A percentile compares a stretch with the other conserved stretches of the same genome.
Conservation (phyloP, 441 rosid genomes). For the Erodium texanum region DNA sequence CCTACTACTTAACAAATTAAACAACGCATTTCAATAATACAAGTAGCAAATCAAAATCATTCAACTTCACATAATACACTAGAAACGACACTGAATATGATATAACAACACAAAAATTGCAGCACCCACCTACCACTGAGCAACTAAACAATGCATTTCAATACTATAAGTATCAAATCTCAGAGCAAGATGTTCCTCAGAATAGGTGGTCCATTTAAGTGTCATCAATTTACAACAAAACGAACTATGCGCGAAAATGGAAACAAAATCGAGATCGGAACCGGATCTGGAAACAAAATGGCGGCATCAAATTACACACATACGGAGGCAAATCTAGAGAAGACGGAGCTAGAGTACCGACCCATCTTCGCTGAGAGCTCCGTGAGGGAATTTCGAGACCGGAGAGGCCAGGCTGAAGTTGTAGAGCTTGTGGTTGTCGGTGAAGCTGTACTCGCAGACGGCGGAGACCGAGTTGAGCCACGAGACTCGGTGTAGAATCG, state of each 20-base stretch:
- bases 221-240: not conserved
- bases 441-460: conserved; percentile 53
- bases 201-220: not conserved
- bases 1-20: not conserved
- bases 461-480: conserved; percentile 25
- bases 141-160: too few species aligned
- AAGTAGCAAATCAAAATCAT: not conserved
- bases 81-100: too few species aligned
- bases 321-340: not conserved
- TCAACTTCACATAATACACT: too few species aligned
- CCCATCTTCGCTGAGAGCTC: conserved; percentile 95
- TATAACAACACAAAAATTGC: too few species aligned
- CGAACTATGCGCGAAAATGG: not conserved
- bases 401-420: conserved; percentile 68
- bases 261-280: not conserved
- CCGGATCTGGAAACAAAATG: not conserved
- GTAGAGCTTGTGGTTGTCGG: conserved; percentile 38
- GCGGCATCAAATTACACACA: not conserved
- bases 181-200: not conserved
- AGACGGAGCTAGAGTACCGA: conserved; percentile 22
- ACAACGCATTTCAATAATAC: not conserved
- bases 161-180: not conserved
- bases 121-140: too few species aligned
- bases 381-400: conserved; percentile 58
- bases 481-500: conserved; percentile 23